These are phyloP conservation scores for Anethum foeniculum DNA, from an alignment of 140 eudicot species.

Conservation along the genomic window DNA sequence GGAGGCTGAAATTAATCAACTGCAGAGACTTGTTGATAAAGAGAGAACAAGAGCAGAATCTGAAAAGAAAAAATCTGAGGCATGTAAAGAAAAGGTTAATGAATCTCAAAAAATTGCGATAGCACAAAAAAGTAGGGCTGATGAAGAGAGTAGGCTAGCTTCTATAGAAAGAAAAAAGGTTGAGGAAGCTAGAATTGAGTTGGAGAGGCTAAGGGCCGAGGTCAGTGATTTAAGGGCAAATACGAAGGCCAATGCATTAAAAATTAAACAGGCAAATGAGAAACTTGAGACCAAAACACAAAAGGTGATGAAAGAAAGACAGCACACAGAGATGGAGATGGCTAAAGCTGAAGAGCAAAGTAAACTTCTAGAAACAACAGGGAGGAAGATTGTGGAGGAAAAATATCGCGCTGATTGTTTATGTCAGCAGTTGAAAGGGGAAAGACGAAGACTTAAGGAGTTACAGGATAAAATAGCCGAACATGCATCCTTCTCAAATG, in stretches of 20 bases:
- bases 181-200: conserved; percentile 31
- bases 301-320: conserved; percentile 34
- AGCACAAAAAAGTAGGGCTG: conserved; percentile 36
- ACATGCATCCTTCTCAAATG: conserved; percentile 11
- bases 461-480: conserved; percentile 34
- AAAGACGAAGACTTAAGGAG: conserved; percentile 22
- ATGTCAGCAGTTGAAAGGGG: conserved; percentile 44
- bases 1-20: conserved; percentile 45
- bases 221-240: conserved; percentile 35
- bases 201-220: conserved; percentile 41
- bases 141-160: conserved; percentile 40
- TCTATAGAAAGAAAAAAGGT: conserved; percentile 26
- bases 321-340: conserved; percentile 27
- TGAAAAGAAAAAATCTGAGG: conserved; percentile 41
- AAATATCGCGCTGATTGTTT: conserved; percentile 37
- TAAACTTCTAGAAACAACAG: conserved; percentile 42
- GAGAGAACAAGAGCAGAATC: conserved; percentile 43
- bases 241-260: conserved; percentile 27
- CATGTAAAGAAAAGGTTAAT: conserved; percentile 28
- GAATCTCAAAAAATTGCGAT: conserved; percentile 35
- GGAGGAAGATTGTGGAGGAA: conserved; percentile 45
- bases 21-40: conserved; percentile 48
- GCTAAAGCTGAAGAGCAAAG: conserved; percentile 43
- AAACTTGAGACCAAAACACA: conserved; percentile 52
- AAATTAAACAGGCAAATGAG: conserved; percentile 44